Conservation (phyloP, 2,329 filamentous ascomycete genomes). For the Fusarium tjaetaba region DNA sequence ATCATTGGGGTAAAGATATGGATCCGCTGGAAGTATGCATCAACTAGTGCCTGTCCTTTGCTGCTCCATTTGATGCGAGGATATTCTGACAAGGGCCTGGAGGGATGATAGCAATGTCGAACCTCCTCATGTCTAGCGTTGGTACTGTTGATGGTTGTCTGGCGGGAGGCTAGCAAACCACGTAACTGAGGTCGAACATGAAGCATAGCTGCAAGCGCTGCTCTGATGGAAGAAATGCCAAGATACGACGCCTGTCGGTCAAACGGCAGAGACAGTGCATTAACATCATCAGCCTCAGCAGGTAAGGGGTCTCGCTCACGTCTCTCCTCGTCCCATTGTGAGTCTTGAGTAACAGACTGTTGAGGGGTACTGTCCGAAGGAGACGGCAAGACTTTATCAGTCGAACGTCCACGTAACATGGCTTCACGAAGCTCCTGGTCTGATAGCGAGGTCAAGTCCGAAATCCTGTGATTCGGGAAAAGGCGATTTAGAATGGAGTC, state of each 20-base stretch:
- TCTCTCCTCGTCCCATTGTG: slow-evolving; percentile 1
- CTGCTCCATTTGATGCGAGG: background rate
- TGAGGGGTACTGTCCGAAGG: background rate
- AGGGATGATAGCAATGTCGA: background rate
- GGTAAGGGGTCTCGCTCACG: background rate
- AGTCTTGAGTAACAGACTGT: background rate
- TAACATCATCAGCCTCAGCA: slow-evolving; percentile 10
- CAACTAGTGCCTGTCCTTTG: background rate
- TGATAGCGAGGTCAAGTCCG: background rate
- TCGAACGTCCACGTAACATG: background rate
- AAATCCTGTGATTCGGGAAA: background rate
- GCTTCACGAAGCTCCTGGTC: background rate
- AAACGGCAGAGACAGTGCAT: slow-evolving; percentile 2
- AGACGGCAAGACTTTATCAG: background rate
- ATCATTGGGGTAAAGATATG: slow-evolving; percentile 3
- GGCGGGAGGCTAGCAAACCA: background rate
- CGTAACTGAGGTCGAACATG: slow-evolving; percentile 1
- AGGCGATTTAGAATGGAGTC: background rate
- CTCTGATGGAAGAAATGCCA: slow-evolving; percentile 3
- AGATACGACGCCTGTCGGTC: slow-evolving; percentile 7
- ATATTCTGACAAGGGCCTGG: background rate
- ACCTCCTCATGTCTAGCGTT: background rate
- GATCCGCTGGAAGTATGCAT: slow-evolving; percentile 3
- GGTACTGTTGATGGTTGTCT: background rate
- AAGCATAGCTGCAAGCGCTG: slow-evolving; percentile 7